Evolutionary conservation across 768 basidiomycete genomes (phyloP), one percentile per base, ranked within the genome.

Genomic region (Tricholoma hemisulphureum): DNA sequence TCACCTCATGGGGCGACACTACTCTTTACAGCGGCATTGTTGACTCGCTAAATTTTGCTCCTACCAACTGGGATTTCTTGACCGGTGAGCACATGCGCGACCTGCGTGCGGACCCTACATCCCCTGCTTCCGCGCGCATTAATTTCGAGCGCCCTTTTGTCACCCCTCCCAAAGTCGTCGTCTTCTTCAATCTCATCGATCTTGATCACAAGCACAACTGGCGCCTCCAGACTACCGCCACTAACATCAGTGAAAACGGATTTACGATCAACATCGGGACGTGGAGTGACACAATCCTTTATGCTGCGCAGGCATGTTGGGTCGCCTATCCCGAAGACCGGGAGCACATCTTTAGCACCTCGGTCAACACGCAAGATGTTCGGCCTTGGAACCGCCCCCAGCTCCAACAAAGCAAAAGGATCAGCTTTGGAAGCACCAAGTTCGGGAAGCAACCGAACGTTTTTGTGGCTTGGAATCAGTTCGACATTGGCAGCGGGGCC

Each of bases 201-300:
- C 6, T 34, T 28, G 55, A 28, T 7, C n/a, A 16, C 7, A 31
- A 23, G 4, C 20, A 26, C 20, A 56, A n/a, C 43, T 46, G 41
- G 28, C 43, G 43, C n/a, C 28, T 49, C 43, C 28, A 56, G 20
- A 49, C 45, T 20, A 46, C 23, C 16, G 23, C 45, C 21, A 31
- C 48, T 24, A 35, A n/a, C 56, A 57, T 57, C 46, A 46, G 37
- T 29, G 31, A n/a, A 24, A 50, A 50, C 7, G 48, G 56, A 31
- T 57, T 35, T 46, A 57, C 56, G 18, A 18, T 57, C 48, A 29
- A 57, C 32, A 56, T 56, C 20, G 55, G 29, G 28, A 56, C 45
- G 8, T 56, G 55, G 43, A 11, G 3, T 13, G 55, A 51, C 48
- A 50, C 48, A 16, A 39, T 35, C 32, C 48, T 57, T 23, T 51